These are phyloP conservation scores for Aeschynomene evenia DNA, from an alignment of 306 rosid genomes.

Conservation along the genomic window DNA sequence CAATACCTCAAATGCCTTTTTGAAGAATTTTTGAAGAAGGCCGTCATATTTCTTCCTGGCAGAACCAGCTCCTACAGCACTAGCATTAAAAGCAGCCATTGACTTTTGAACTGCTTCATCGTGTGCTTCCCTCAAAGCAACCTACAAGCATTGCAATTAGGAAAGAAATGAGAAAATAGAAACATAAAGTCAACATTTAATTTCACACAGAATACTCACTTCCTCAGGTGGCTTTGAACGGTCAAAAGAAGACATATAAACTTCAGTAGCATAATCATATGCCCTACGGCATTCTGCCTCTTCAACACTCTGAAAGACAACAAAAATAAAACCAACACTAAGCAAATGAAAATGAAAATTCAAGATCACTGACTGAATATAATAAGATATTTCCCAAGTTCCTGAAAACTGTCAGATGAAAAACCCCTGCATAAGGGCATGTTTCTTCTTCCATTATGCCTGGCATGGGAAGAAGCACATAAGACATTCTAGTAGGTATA, in stretches of 20 bases:
- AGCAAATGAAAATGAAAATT: constrained; percentile 9
- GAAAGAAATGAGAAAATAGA: not conserved
- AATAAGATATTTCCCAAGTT: not conserved
- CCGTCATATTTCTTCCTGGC: constrained; percentile 81
- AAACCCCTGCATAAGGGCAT: not conserved
- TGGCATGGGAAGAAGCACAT: not conserved
- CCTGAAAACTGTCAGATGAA: not conserved
- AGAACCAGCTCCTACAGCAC: constrained; percentile 87
- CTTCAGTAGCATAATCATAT: constrained; percentile 70
- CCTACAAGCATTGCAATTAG: constrained; percentile 51
- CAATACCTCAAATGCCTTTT: constrained; percentile 85
- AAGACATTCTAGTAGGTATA: not conserved
- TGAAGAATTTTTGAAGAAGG: constrained; percentile 63
- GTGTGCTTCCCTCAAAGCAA: constrained; percentile 83
- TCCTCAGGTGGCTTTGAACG: constrained; percentile 84
- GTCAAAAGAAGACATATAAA: constrained; percentile 73
- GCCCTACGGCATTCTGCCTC: constrained; percentile 91
- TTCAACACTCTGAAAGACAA: constrained; percentile 78
- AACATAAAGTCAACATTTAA: constrained; percentile 21
- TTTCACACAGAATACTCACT: constrained; percentile 51
- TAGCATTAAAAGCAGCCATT: constrained; percentile 65
- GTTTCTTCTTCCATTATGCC: not conserved
- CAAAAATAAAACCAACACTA: constrained; percentile 12
- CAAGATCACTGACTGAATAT: not conserved
- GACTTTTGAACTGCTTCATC: constrained; percentile 82